Percentiles rank a stretch among this genome's conserved stretches.
phyloP scores from a whole-genome alignment of 345 rosid genomes.

The Gossypioides kirkii region DNA sequence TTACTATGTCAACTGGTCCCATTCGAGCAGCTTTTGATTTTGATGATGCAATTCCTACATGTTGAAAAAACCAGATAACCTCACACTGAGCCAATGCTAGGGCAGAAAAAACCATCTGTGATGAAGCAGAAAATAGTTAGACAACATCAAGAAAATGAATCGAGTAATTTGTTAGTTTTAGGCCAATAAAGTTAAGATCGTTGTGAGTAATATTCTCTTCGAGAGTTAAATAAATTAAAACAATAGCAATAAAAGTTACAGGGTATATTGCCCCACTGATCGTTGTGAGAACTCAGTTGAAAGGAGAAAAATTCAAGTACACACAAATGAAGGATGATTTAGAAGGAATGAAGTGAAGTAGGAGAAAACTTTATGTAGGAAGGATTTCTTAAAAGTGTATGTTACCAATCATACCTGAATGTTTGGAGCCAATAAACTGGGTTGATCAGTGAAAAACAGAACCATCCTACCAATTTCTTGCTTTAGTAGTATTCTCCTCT shows the following conservation, averaged over 20 bases:
- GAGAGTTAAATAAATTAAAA: not conserved
- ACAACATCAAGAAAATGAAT: not conserved
- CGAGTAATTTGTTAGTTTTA: not conserved
- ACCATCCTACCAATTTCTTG: slow-evolving; percentile 99
- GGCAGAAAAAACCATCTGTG: slow-evolving; percentile 95
- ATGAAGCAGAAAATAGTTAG: slow-evolving; percentile 22
- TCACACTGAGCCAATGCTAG: slow-evolving; percentile 94
- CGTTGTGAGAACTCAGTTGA: not conserved
- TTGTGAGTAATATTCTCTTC: not conserved
- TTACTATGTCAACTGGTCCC: slow-evolving; percentile 80
- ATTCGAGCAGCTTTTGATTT: slow-evolving; percentile 66
- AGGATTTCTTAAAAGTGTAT: not conserved
- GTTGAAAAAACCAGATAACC: slow-evolving; percentile 96
- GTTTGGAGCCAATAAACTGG: slow-evolving; percentile 97
- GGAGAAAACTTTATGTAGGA: slow-evolving; percentile 4
- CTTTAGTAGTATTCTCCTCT: slow-evolving; percentile 87
- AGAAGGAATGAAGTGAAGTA: slow-evolving; percentile 4
- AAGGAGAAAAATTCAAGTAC: not conserved
- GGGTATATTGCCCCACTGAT: not conserved
- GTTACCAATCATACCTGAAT: slow-evolving; percentile 56
- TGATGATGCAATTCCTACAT: slow-evolving; percentile 84
- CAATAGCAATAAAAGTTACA: not conserved
- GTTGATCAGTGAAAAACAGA: slow-evolving; percentile 95
- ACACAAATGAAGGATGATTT: not conserved
- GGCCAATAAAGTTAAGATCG: slow-evolving; percentile 3